Conservation (phyloP, 1,284 basidiomycete species). For the Pseudomicrostroma phylloplanum region DNA sequence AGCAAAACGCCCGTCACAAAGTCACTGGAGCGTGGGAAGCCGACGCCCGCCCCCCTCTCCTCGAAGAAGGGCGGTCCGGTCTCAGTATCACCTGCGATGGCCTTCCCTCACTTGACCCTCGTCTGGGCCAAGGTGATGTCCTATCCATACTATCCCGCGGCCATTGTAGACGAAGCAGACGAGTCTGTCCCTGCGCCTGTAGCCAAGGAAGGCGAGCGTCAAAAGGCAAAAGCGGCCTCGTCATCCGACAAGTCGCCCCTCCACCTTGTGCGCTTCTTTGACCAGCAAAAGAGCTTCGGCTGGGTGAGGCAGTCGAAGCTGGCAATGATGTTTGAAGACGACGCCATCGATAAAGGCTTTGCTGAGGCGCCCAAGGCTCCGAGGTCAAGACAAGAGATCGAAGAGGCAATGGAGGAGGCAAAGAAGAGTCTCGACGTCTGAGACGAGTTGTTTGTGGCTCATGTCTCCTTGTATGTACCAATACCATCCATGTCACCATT, state of each 20-base stretch:
- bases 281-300: background rate
- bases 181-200: background rate
- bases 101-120: background rate
- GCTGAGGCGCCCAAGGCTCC: too few species aligned
- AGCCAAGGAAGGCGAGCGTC: background rate
- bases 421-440: too few species aligned
- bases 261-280: constrained; percentile 6
- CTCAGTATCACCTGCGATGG: background rate
- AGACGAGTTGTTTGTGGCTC: too few species aligned
- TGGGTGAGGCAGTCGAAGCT: background rate
- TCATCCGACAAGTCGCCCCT: background rate
- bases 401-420: too few species aligned
- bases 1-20: background rate
- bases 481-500: too few species aligned
- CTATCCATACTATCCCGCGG: background rate
- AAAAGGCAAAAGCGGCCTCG: background rate
- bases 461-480: too few species aligned
- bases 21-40: background rate
- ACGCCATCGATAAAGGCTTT: background rate
- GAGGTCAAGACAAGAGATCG: too few species aligned
- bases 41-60: background rate
- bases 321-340: background rate
- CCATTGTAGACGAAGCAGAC: background rate
- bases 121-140: background rate
- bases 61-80: background rate